Evolutionary conservation across 768 basidiomycete species (phyloP).

Genomic region (Boletus pseudopeckii): DNA sequence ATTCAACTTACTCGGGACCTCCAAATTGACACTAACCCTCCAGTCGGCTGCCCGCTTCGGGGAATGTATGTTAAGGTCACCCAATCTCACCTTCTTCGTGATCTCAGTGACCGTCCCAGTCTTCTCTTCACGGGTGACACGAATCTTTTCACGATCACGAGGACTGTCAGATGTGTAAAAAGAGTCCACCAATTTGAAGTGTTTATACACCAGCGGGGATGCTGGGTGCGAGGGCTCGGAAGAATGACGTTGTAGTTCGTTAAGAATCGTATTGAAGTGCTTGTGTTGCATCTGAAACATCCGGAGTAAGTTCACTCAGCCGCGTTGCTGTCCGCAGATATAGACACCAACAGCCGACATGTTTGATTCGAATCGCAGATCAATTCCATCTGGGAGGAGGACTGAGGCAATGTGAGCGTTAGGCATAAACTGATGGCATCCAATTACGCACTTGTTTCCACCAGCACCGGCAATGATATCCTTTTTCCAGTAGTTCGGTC

Average conservation of each 20-base stretch:
- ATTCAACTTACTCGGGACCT: slow-evolving; percentile 69
- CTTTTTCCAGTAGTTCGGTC: slow-evolving; percentile 57
- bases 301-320: slow-evolving; percentile 11
- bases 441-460: slow-evolving; percentile 73
- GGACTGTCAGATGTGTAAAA: slow-evolving; percentile 56
- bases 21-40: slow-evolving; percentile 90
- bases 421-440: not conserved
- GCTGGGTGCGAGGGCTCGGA: slow-evolving; percentile 48
- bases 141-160: slow-evolving; percentile 54
- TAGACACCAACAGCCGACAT: slow-evolving; percentile 73
- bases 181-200: slow-evolving; percentile 74
- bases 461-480: slow-evolving; percentile 65
- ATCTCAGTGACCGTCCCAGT: slow-evolving; percentile 60
- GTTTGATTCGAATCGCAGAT: slow-evolving; percentile 84
- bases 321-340: slow-evolving; percentile 1
- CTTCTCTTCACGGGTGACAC: slow-evolving; percentile 82
- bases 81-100: slow-evolving; percentile 78
- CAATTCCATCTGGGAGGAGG: slow-evolving; percentile 54
- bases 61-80: slow-evolving; percentile 81
- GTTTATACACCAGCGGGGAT: slow-evolving; percentile 67
- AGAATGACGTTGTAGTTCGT: slow-evolving; percentile 65
- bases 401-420: slow-evolving; percentile 45
- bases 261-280: slow-evolving; percentile 84
- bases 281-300: slow-evolving; percentile 72
- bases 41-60: slow-evolving; percentile 86